Evolutionary conservation across 805 yeast genomes (phyloP).

Genomic region (Yarrowia porcina): DNA sequence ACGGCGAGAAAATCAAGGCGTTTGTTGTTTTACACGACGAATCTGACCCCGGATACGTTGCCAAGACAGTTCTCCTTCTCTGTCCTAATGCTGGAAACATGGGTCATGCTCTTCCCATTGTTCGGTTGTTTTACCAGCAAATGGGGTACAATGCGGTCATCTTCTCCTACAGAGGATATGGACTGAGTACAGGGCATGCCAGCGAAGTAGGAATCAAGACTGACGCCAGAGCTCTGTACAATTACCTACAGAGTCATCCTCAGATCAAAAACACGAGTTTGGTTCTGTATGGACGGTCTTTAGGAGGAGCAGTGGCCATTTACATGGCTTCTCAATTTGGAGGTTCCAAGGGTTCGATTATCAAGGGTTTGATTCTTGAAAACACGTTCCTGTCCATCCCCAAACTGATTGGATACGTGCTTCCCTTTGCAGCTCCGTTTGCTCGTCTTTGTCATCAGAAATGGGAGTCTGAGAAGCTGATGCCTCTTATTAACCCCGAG

Average conservation of each 20-base stretch:
- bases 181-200: constrained; percentile 71
- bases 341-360: constrained; percentile 41
- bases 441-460: constrained; percentile 65
- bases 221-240: constrained; percentile 74
- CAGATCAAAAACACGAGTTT: constrained; percentile 53
- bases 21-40: constrained; percentile 45
- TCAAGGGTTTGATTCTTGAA: constrained; percentile 72
- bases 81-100: constrained; percentile 97
- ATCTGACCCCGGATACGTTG: constrained; percentile 48
- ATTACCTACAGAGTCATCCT: constrained; percentile 52
- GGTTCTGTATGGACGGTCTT: constrained; percentile 78
- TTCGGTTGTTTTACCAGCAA: constrained; percentile 57
- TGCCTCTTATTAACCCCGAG: constrained; percentile 48
- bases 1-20: constrained; percentile 65
- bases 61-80: constrained; percentile 70
- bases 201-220: constrained; percentile 73
- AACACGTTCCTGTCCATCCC: constrained; percentile 79
- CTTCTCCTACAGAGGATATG: constrained; percentile 90
- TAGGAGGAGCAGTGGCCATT: constrained; percentile 94
- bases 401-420: constrained; percentile 57
- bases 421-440: constrained; percentile 61
- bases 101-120: constrained; percentile 84
- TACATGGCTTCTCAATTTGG: constrained; percentile 60
- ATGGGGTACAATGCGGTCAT: constrained; percentile 75
- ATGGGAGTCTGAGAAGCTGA: constrained; percentile 74